Evolutionary conservation across 495 filamentous ascomycete genomes (phyloP), one percentile per base, ranked within the genome.

Genomic region (Immersiella caudata): DNA sequence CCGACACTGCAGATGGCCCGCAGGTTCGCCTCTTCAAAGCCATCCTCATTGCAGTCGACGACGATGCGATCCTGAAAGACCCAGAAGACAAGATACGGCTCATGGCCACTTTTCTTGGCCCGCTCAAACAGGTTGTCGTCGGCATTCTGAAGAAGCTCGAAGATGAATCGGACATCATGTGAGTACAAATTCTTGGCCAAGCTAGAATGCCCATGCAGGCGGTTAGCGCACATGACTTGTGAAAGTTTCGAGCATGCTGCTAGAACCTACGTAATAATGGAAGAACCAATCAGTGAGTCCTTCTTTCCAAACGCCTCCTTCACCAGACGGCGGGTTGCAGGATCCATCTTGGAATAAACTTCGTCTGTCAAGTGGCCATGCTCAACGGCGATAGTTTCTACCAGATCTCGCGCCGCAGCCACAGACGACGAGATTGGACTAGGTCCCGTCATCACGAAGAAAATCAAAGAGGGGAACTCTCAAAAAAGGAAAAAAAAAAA

Each of bases 21-120:
- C 8, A 83, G 64, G 68, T 82, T 74, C 8, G 20, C 65, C 26
- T 75, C 67, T 2, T 66, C 71, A 61, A 83, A 83, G 22, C 82
- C 82, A 67, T 82, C 79, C 57, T 84, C 80, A 66, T 84, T 84
- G 56, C 72, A 80, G 36, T 82, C 79, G n/a, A 84, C 22, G 21
- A 80, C 49, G 22, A 84, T 74, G 0, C 62, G 70, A 18, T 74
- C 49, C 2, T 69, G 66, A 59, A 72, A 69, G 4, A 82, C 55
- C 6, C 68, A 27, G 61, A 83, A 82, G 6, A 67, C 68, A 22
- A 83, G 60, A 22, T 70, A 76, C 1, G 80, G 81, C 9, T 35
- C 18, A 1, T 68, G 6, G 55, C 69, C 66, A 49, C 11, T 9
- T 2, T 7, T 14, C 29, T 6, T 46, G 4, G 63, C 62, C 7